phyloP scores from a whole-genome alignment of 116 monocot genomes.

The Zostera marina region DNA sequence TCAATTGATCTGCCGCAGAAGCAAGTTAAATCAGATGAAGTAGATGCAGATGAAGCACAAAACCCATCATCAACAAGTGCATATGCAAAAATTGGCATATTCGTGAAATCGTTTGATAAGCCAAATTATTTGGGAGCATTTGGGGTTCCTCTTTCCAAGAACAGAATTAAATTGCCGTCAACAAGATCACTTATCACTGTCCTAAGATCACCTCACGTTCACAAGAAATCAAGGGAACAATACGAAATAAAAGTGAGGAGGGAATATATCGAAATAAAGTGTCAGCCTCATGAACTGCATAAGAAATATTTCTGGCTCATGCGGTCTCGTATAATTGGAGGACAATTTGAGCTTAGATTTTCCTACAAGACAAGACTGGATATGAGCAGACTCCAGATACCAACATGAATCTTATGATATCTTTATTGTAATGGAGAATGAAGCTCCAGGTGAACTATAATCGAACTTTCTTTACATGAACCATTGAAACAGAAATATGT shows the following conservation, averaged over 20 bases:
- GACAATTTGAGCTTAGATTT: conserved; percentile 16
- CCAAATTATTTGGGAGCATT: conserved; percentile 13
- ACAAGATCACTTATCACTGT: conserved; percentile 12
- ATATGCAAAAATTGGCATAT: conserved; percentile 10
- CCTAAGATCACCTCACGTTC: conserved; percentile 16
- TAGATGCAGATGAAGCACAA: neutral
- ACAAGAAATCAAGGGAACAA: conserved; percentile 26
- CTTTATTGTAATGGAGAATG: neutral
- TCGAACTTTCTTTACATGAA: neutral
- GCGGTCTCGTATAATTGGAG: conserved; percentile 15
- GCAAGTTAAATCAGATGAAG: neutral
- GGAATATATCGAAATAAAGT: conserved; percentile 16
- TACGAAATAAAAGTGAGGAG: conserved; percentile 18
- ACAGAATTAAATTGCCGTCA: conserved; percentile 13
- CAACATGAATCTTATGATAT: neutral
- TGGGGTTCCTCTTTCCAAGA: conserved; percentile 7
- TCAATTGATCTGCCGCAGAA: conserved; percentile 3
- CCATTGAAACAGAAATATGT: too few species aligned
- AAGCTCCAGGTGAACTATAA: neutral
- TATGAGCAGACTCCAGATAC: conserved; percentile 9
- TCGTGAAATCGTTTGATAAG: conserved; percentile 15
- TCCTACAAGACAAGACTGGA: conserved; percentile 17
- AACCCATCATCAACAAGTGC: neutral
- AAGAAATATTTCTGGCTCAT: conserved; percentile 23
- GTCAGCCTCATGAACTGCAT: conserved; percentile 11